Conservation (phyloP, 2,329 filamentous ascomycete species). For the Ilyonectria robusta region DNA sequence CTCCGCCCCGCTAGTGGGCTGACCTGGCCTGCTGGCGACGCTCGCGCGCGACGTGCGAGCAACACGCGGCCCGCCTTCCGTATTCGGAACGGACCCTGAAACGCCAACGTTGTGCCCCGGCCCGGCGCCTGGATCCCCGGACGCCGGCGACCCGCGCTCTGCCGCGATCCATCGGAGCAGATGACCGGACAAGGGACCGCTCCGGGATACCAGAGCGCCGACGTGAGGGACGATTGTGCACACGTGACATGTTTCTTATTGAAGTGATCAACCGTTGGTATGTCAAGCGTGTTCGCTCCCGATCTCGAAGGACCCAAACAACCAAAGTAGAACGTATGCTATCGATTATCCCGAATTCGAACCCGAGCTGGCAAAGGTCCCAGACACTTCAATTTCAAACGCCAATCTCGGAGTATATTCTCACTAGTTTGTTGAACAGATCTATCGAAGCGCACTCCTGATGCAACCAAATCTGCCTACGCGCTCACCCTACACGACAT, state of each 20-base stretch:
- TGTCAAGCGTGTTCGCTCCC: background rate
- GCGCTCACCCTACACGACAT: background rate
- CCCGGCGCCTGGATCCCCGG: constrained; percentile 14
- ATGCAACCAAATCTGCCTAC: background rate
- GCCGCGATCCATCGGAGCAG: constrained; percentile 8
- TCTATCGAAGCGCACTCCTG: background rate
- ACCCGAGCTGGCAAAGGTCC: background rate
- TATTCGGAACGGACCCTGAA: constrained; percentile 40
- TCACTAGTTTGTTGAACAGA: background rate
- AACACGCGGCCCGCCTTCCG: constrained; percentile 35
- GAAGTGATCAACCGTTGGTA: background rate
- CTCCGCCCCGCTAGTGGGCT: constrained; percentile 46
- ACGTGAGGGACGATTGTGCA: background rate
- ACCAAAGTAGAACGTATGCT: background rate
- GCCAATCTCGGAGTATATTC: background rate
- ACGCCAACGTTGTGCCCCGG: constrained; percentile 23
- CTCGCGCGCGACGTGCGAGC: constrained; percentile 9
- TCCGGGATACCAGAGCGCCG: constrained; percentile 18
- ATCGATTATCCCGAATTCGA: background rate
- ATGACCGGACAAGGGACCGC: constrained; percentile 19
- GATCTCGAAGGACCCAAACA: background rate
- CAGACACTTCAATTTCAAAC: background rate
- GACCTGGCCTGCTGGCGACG: constrained; percentile 30
- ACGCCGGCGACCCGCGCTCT: constrained; percentile 19
- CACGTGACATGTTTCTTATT: background rate